phyloP scores from a whole-genome alignment of 2,329 filamentous ascomycete species.

The Mycosphaerella arachidis region DNA sequence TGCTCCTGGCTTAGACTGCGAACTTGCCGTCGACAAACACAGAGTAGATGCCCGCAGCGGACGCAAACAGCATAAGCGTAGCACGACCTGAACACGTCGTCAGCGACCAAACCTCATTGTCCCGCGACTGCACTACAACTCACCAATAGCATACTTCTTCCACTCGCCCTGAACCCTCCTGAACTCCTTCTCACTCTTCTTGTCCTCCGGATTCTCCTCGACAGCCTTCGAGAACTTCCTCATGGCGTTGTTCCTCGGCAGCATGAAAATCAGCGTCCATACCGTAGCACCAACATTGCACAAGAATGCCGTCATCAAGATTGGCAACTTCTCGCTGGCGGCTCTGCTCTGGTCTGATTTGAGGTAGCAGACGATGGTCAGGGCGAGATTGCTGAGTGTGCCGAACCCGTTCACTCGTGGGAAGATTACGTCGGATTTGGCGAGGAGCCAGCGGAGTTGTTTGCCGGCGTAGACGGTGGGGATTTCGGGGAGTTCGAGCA shows the following conservation, averaged over 20 bases:
- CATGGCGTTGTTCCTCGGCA: conserved; percentile 32
- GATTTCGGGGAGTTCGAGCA: conserved; percentile 23
- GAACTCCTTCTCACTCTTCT: conserved; percentile 28
- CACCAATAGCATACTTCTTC: conserved; percentile 27
- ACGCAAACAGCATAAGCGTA: conserved; percentile 22
- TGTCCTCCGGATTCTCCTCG: conserved; percentile 22
- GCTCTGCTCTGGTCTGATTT: conserved; percentile 21
- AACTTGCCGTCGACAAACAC: conserved; percentile 13
- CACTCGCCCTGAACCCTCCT: conserved; percentile 27
- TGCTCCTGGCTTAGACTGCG: background rate
- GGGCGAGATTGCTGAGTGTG: conserved; percentile 29
- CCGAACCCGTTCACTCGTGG: conserved; percentile 29
- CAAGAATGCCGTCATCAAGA: conserved; percentile 20
- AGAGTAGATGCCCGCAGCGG: conserved; percentile 10
- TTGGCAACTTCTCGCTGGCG: conserved; percentile 25
- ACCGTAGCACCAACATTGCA: conserved; percentile 28
- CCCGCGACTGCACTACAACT: conserved; percentile 3
- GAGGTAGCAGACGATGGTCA: conserved; percentile 25
- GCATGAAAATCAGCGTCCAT: conserved; percentile 29
- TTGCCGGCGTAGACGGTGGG: conserved; percentile 26
- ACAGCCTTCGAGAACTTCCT: conserved; percentile 20
- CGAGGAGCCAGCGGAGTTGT: conserved; percentile 28
- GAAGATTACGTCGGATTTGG: conserved; percentile 31
- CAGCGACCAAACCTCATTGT: background rate
- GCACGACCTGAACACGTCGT: conserved; percentile 19